Percentiles rank a stretch among this genome's conserved stretches.
These are phyloP conservation scores for Lodderomyces oxycetoniae DNA, from an alignment of 1,139 yeast species.

Conservation along the genomic window DNA sequence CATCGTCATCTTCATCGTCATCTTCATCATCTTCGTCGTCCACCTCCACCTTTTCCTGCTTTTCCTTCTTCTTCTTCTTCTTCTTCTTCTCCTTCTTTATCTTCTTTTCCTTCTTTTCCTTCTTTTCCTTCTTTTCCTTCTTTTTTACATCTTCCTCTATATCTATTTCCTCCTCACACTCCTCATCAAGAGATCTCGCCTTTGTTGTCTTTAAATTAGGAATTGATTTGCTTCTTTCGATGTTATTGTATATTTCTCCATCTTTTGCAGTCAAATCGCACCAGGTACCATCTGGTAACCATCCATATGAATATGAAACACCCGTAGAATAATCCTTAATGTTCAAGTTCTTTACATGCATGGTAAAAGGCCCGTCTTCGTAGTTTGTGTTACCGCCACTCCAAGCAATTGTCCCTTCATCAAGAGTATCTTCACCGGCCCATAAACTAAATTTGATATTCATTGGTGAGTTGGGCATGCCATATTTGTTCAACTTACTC, in stretches of 20 bases:
- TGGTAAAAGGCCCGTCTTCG: slow-evolving; percentile 30
- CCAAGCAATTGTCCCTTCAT: slow-evolving; percentile 38
- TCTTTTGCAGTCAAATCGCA: slow-evolving; percentile 12
- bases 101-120: background rate
- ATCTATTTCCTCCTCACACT: too few relatives aligned
- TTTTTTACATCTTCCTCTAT: too few relatives aligned
- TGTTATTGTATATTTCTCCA: slow-evolving; percentile 10
- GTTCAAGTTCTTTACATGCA: slow-evolving; percentile 27
- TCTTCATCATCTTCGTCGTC: too few relatives aligned
- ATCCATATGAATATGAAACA: slow-evolving; percentile 27
- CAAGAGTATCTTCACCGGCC: slow-evolving; percentile 39
- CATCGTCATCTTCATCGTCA: too few relatives aligned
- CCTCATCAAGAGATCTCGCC: too few relatives aligned
- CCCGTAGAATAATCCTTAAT: slow-evolving; percentile 35
- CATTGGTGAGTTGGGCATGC: slow-evolving; percentile 39
- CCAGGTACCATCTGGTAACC: slow-evolving; percentile 16
- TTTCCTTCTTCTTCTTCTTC: background rate
- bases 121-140: background rate
- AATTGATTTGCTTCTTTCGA: background rate
- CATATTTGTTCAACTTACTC: slow-evolving; percentile 20
- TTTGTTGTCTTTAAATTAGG: background rate
- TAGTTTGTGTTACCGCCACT: slow-evolving; percentile 40
- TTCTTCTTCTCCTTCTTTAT: too few relatives aligned
- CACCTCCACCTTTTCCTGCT: too few relatives aligned
- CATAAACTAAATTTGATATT: slow-evolving; percentile 35